Evolutionary conservation across 345 rosid species (phyloP).

Genomic region (Eucalyptus curtisii): DNA sequence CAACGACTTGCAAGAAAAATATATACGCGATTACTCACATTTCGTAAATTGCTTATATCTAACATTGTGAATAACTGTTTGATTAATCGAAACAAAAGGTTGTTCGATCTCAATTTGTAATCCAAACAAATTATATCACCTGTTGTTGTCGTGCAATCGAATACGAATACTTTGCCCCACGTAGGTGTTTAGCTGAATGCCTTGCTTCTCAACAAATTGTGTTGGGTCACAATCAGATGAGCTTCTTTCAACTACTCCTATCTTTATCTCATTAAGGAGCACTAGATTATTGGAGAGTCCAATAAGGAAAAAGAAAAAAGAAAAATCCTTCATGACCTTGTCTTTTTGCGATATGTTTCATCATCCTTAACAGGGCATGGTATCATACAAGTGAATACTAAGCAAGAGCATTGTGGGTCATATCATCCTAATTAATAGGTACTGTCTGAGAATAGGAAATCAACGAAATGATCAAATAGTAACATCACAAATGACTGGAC

Average conservation of each 20-base stretch:
- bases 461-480: neutral
- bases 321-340: neutral
- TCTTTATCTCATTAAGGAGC: neutral
- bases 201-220: neutral
- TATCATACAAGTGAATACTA: neutral
- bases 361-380: neutral
- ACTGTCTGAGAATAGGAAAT: no score
- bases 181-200: neutral
- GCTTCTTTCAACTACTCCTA: neutral
- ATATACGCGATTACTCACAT: neutral
- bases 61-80: neutral
- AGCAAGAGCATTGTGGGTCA: neutral
- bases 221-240: neutral
- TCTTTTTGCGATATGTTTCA: neutral
- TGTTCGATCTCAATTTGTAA: neutral
- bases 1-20: neutral
- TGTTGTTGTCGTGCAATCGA: accelerated
- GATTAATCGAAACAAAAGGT: neutral
- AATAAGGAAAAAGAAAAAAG: neutral
- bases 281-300: neutral
- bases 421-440: neutral
- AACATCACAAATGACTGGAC: accelerated
- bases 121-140: neutral
- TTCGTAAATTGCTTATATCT: neutral
- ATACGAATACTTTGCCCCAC: neutral